These are phyloP conservation scores for Ustilago trichophora DNA, from an alignment of 1,284 basidiomycete species.

Conservation along the genomic window DNA sequence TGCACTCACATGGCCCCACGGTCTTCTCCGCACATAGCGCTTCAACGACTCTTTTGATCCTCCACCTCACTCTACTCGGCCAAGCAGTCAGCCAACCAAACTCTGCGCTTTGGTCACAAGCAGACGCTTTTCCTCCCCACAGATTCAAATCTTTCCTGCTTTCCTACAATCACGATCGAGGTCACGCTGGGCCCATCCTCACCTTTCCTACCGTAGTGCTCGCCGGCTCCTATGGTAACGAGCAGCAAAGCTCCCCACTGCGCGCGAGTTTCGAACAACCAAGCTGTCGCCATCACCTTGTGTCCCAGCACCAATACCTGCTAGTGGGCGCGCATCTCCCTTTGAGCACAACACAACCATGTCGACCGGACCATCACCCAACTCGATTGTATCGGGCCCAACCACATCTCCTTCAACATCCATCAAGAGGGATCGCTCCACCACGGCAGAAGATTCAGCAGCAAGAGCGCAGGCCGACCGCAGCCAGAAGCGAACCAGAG, in stretches of 20 bases:
- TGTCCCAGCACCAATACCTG: background rate
- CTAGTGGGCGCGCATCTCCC: too few species aligned
- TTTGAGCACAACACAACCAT: constrained; percentile 3
- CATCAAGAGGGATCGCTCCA: constrained; percentile 28
- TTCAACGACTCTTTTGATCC: background rate
- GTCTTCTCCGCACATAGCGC: background rate
- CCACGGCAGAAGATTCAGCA: constrained; percentile 13
- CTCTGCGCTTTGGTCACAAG: constrained; percentile 1
- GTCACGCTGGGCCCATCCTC: too few species aligned
- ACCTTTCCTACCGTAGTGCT: too few species aligned
- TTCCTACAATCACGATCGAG: background rate
- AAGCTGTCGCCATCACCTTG: too few species aligned
- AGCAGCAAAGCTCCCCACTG: too few species aligned
- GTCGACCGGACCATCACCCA: constrained; percentile 29
- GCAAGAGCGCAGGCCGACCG: constrained; percentile 14
- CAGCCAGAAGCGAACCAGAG: constrained; percentile 33
- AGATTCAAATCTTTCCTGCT: background rate
- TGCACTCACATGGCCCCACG: background rate
- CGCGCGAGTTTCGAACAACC: too few species aligned
- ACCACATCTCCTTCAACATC: constrained; percentile 20
- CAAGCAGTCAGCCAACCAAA: background rate
- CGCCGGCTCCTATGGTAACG: too few species aligned
- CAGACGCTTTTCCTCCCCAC: background rate
- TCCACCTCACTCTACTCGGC: too few species aligned
- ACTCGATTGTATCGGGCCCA: constrained; percentile 13